Conservation (phyloP, 352 stramenopile genomes). For the Globisporangium splendens region DNA sequence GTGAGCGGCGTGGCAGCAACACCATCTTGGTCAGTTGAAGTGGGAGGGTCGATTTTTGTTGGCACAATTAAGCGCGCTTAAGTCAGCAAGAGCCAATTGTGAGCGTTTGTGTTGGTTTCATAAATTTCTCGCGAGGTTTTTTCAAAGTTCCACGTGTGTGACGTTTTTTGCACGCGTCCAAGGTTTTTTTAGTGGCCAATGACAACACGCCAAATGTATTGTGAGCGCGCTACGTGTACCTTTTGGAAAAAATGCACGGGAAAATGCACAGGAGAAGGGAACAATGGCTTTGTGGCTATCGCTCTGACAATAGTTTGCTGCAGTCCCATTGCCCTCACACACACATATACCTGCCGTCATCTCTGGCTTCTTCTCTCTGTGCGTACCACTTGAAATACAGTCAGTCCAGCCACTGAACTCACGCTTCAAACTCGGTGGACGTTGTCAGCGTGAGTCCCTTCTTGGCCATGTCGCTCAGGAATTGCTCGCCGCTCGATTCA, state of each 20-base stretch:
- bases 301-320: too few relatives aligned
- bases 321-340: neutral
- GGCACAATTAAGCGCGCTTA: conserved; percentile 7
- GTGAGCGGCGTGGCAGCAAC: neutral
- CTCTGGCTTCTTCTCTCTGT: neutral
- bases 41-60: conserved; percentile 1
- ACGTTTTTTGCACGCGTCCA: neutral
- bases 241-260: neutral
- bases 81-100: neutral
- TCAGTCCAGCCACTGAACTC: neutral
- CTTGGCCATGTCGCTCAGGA: conserved; percentile 57
- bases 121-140: conserved; percentile 9
- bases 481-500: conserved; percentile 60
- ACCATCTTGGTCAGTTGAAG: conserved; percentile 4
- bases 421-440: conserved; percentile 38
- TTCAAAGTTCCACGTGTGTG: neutral
- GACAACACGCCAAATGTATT: conserved; percentile 8
- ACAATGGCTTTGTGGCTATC: too few relatives aligned
- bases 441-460: conserved; percentile 63
- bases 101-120: conserved; percentile 6
- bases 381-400: neutral
- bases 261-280: neutral
- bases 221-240: neutral
- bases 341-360: neutral
- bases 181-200: conserved; percentile 5